Percentiles rank a stretch among this genome's conserved stretches.
Conservation (phyloP, 2,329 filamentous ascomycete genomes). For the Ilyonectria destructans region DNA sequence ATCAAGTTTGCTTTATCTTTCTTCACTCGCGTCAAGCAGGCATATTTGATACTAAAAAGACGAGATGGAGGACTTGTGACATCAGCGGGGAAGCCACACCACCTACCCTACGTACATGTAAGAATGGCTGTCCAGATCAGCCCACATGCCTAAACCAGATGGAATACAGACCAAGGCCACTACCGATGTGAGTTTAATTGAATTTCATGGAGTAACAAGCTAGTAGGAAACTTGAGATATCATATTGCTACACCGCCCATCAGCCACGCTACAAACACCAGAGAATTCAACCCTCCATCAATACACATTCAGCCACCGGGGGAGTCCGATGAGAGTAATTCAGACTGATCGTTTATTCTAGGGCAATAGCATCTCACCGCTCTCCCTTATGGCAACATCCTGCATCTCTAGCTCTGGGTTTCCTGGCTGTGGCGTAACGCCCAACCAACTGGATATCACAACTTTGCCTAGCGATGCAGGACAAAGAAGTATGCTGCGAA, state of each 20-base stretch:
- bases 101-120: background rate
- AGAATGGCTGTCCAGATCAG: background rate
- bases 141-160: background rate
- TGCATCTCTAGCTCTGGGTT: background rate
- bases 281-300: background rate
- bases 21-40: background rate
- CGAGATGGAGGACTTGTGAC: background rate
- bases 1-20: background rate
- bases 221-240: no score
- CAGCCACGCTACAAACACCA: background rate
- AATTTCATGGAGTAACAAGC: no score
- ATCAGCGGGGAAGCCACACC: background rate
- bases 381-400: background rate
- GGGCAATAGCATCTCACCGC: background rate
- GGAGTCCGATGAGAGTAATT: background rate
- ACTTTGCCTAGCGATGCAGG: background rate
- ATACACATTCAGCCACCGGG: background rate
- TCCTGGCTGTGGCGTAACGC: background rate
- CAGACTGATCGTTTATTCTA: background rate
- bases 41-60: background rate
- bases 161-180: background rate
- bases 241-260: background rate
- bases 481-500: background rate
- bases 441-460: background rate
- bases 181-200: no score